Base-by-base conservation (phyloP, 164 flowering plant species). In the Vitis rupestris region DNA sequence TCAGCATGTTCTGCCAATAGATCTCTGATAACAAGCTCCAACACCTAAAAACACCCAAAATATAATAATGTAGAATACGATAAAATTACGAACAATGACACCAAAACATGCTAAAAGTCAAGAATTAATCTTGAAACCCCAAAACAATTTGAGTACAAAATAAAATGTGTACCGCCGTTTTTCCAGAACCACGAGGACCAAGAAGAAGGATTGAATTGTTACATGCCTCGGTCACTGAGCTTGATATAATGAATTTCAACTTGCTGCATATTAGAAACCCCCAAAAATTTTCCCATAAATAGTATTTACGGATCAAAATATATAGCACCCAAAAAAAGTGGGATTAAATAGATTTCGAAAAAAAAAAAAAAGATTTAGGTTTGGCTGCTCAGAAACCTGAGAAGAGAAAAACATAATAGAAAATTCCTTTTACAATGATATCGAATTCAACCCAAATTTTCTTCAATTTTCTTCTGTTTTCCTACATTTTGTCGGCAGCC, bases 141-240 rank as follows among this genome's bases (percentile, higher is more conserved):
- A 67, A 53, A 55, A 54, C 10, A 37, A 16, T 9, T 23, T 31
- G 9, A 27, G 27, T 59, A 5, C 14, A 16, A 64, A 48, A 12
- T 59, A 63, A 15, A 27, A 6, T 7, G 14, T 66, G 37, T 80
- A 94, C 99, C 58, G 92, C 91, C 16, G 53, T 69, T 85, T 92
- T 91, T 7, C 99, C 99, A 44, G 95, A 94, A 49, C 97, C 99
- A 10, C 99, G 88, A 9, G 96, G 93, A 60, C 98, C 99, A 10
- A 94, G 92, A 71, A 94, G 92, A 75, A 92, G 71, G 64, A 87
- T 73, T 0, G 99, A 92, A 62, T 94, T 94, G 81, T 91, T 92
- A 77, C 94, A 88, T 10, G 86, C 86, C 79, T 91, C 97, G 0
- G 91, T 87, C 13, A 94, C 80, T 9, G 99, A 91, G 79, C 87